Evolutionary conservation across 257 asterid species (phyloP), one percentile per base, ranked within the genome.

Genomic region (Gentiana straminea): DNA sequence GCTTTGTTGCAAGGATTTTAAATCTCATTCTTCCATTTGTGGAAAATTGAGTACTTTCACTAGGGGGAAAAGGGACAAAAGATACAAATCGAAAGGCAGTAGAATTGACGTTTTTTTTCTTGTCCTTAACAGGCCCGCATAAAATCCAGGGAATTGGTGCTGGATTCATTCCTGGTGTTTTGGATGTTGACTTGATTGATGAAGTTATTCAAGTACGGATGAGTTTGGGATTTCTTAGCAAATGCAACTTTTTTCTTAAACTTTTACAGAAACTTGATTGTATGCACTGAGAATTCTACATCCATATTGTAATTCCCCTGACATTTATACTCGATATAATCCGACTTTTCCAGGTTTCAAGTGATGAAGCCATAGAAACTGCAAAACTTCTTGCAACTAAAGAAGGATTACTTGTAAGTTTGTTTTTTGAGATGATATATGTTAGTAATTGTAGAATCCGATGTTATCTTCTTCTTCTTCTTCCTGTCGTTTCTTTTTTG

Each of bases 71-170:
- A 24, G 24, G 24, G 24, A 24, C 24, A 24, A 24, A 24, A 24
- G 24, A 24, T 24, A 24, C 24, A 24, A 24, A 24, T 24, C 24
- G 1, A 24, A 24, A 24, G 46, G 44, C 33, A 7, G 56, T 46
- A 57, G 35, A 37, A 43, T 62, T 69, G 69, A 71, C 53, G 54
- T 38, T 36, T 43, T 69, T 57, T 24, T 43, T n/a, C 64, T 46
- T 24, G 24, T 24, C 24, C 47, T 77, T 68, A 61, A 66, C 53
- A 88, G 98, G 98, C 57, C 92, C 94, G 1, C 98, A 90, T 75
- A 86, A 90, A 79, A 90, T 90, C 74, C 98, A 90, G 79, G 98
- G 98, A 65, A 82, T 90, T 54, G 98, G 98, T 64, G 98, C 98
- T 34, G 98, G 98, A 66, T 86, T 90, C 57, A 55, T 90, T 66